Evolutionary conservation across 2,329 filamentous ascomycete genomes (phyloP), one percentile per base, ranked within the genome.

Genomic region (Aureobasidium sp.): DNA sequence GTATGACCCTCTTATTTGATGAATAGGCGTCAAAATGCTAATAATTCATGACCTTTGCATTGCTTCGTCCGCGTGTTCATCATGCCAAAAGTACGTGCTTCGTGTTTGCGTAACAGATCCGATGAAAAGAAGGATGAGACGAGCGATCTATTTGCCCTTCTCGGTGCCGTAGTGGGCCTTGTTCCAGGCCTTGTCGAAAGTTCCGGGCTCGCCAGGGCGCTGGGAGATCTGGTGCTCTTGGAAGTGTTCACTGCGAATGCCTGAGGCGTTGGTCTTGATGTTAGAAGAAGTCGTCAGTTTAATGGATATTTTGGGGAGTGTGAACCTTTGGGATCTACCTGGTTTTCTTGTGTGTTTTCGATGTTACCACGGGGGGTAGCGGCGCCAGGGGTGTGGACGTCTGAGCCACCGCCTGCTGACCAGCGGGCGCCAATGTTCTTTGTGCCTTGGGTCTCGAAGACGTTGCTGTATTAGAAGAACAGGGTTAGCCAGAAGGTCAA

Each of bases 351-450:
- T 42, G 65, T 67, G 42, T 67, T 62, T 2, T 69, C 66, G 1
- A 66, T 36, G 41, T 57, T 64, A 70, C 73, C 72, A 68, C 66
- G 62, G 37, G 67, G 66, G 32, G 73, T 74, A 16, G 72, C 73
- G 29, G 69, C 65, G 29, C 64, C 73, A 1, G 73, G 71, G 32
- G 66, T 64, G 64, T 74, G 72, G 36, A 68, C 74, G 47, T 68
- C 67, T 34, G 67, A 66, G 8, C 69, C 73, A 30, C 73, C 73
- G 9, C 68, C 72, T 39, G 68, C 62, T 10, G 72, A 71, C 58
- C 68, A 72, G 44, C 70, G 63, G 60, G 72, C 66, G 51, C 66
- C 71, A 27, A 75, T 69, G 64, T 71, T 70, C 63, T 72, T 68
- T 16, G 69, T 66, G 54, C 67, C 72, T 37, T 67, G 71, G 4